phyloP scores from a whole-genome alignment of 192 early-diverging fungal genomes.

The Entomortierella parvispora region DNA sequence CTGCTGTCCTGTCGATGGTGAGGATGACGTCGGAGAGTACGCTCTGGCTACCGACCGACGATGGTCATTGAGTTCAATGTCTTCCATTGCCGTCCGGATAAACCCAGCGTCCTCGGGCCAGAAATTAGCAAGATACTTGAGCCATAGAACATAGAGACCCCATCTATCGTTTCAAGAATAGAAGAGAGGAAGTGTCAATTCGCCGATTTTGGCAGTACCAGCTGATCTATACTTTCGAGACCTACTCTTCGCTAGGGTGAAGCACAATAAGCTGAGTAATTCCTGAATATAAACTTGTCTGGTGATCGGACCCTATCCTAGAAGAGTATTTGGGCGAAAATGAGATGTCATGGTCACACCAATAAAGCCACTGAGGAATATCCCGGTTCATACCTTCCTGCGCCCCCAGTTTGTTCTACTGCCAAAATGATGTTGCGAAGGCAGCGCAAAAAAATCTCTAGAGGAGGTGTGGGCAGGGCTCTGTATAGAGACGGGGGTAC shows the following conservation, averaged over 20 bases:
- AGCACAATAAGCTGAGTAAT: constrained; percentile 41
- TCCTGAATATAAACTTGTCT: constrained; percentile 41
- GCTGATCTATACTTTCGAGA: background rate
- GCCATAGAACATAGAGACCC: constrained; percentile 44
- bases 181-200: constrained; percentile 2
- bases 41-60: constrained; percentile 5
- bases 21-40: background rate
- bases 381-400: constrained; percentile 19
- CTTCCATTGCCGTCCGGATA: constrained; percentile 22
- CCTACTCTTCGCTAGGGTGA: constrained; percentile 45
- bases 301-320: constrained; percentile 44
- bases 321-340: background rate
- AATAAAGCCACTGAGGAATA: background rate
- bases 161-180: constrained; percentile 23
- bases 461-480: constrained; percentile 25
- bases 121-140: constrained; percentile 41
- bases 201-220: background rate
- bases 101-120: constrained; percentile 51
- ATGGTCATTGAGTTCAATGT: constrained; percentile 27
- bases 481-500: constrained; percentile 19
- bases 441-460: constrained; percentile 36
- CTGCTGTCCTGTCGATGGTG: background rate
- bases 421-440: constrained; percentile 36
- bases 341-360: background rate
- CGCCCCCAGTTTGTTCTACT: constrained; percentile 39